Percentiles rank a stretch among this genome's conserved stretches.
Evolutionary conservation across 1,139 yeast species (phyloP).

Genomic region (Pichia sp.): DNA sequence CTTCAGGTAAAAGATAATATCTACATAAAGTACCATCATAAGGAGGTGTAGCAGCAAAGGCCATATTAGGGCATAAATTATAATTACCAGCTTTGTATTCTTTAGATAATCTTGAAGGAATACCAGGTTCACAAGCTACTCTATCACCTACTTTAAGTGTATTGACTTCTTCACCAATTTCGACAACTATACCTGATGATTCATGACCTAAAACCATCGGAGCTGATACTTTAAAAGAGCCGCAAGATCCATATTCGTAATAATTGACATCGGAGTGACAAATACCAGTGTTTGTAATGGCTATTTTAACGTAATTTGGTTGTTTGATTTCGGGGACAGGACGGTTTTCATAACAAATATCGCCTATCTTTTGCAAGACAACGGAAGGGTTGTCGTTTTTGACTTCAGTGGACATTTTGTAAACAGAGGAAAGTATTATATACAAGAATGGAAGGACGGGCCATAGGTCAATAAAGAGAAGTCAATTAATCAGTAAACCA

Average conservation of each 20-base stretch:
- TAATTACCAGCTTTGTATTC: constrained; percentile 72
- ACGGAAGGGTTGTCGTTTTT: constrained; percentile 52
- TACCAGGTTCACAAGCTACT: constrained; percentile 79
- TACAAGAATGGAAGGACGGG: not conserved
- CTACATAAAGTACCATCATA: constrained; percentile 70
- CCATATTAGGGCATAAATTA: constrained; percentile 78
- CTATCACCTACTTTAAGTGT: constrained; percentile 65
- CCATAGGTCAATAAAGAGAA: no score
- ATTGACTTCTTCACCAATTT: constrained; percentile 58
- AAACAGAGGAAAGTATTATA: not conserved
- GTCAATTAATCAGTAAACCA: no score
- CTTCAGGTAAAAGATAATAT: constrained; percentile 74
- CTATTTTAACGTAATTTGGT: constrained; percentile 66
- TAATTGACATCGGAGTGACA: constrained; percentile 89
- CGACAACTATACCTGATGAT: constrained; percentile 60
- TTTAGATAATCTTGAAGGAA: constrained; percentile 70
- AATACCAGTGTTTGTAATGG: constrained; percentile 74
- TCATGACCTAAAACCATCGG: constrained; percentile 32
- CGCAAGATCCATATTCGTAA: constrained; percentile 73
- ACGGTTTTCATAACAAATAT: constrained; percentile 58
- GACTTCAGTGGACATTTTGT: not conserved
- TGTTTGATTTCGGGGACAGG: constrained; percentile 58
- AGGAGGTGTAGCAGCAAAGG: constrained; percentile 84
- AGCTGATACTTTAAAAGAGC: constrained; percentile 55
- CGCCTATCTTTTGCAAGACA: constrained; percentile 59